Conservation (phyloP, 305 asterid species). For the Petunia hybrid region DNA sequence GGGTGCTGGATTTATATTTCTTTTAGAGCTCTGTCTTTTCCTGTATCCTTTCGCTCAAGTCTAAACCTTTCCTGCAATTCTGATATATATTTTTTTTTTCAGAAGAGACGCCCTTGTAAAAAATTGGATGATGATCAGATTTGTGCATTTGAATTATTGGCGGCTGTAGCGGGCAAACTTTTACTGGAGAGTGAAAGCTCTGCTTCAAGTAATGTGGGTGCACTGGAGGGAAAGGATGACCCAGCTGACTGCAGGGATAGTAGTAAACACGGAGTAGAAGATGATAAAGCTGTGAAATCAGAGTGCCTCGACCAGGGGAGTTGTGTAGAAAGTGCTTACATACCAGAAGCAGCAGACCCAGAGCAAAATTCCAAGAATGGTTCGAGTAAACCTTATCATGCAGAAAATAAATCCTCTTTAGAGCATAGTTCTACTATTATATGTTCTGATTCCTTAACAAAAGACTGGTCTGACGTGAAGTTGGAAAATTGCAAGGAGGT, state of each 20-base stretch:
- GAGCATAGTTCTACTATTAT: conserved; percentile 48
- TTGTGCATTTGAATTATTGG: conserved; percentile 43
- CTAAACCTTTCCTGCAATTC: neutral
- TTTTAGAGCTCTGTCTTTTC: conserved; percentile 1
- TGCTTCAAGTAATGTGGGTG: conserved; percentile 38
- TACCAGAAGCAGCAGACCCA: conserved; percentile 54
- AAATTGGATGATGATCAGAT: conserved; percentile 32
- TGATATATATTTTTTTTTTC: neutral
- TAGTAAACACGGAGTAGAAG: conserved; percentile 41
- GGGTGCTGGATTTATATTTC: conserved; percentile 30
- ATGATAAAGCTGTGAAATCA: conserved; percentile 51
- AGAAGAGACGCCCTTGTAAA: conserved; percentile 29
- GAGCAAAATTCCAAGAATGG: conserved; percentile 46
- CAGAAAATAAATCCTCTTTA: conserved; percentile 51
- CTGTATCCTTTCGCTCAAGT: neutral
- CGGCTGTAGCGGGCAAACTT: conserved; percentile 37
- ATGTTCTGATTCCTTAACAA: conserved; percentile 42
- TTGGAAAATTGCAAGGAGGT: conserved; percentile 47
- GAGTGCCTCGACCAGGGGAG: conserved; percentile 78
- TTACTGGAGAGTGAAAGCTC: conserved; percentile 41
- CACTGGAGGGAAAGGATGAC: conserved; percentile 48
- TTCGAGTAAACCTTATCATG: conserved; percentile 39
- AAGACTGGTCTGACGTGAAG: conserved; percentile 58
- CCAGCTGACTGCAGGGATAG: conserved; percentile 39
- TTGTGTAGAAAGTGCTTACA: conserved; percentile 74